Evolutionary conservation across 139 green algal genomes (phyloP), one percentile per base, ranked within the genome.

Genomic region (Auxenochlorella pyrenoidosa): DNA sequence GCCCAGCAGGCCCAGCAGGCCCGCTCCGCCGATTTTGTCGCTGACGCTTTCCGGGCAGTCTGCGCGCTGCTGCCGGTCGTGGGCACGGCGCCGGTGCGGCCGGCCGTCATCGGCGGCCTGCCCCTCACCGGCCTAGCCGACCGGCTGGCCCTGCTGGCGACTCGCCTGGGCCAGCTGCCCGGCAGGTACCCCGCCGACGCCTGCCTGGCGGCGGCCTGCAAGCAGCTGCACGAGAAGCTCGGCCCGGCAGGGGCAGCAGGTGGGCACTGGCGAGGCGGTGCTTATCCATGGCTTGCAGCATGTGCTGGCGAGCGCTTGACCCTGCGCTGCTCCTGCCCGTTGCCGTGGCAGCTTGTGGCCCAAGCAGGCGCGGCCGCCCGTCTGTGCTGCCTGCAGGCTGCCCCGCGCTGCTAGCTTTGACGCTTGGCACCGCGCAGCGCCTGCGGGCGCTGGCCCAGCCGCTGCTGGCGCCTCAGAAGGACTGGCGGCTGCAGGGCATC

Each of bases 391-490:
- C 5, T 36, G 16, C 72, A 78, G 72, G 40, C 72, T 78, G 72
- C 72, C 72, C 72, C 38, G 72, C 72, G 21, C 38, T 78, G 72
- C 38, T 78, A 38, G 72, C 72, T 16, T 38, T 78, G 36, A 78
- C 72, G 36, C 72, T 18, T 1, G 18, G 44, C 72, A 78, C 72
- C 21, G 72, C 72, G 0, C 24, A 40, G 16, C 72, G 72, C 72
- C 72, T 78, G 34, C 24, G 44, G 21, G 72, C 38, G 18, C 21
- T 51, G 72, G 40, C 72, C 26, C 19, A 44, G 22, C 72, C 72
- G 38, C 72, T 78, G 72, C 38, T 78, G 72, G 40, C 72, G 18
- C 18, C 72, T 10, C 72, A 78, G 38, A 44, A 44, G 36, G 40
- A 78, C 36, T 78, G 72, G 72, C 30, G 34, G 36, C 44, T 78